These are phyloP conservation scores for Aspergillus niger DNA, from an alignment of 2,329 filamentous ascomycete species.

Conservation along the genomic window DNA sequence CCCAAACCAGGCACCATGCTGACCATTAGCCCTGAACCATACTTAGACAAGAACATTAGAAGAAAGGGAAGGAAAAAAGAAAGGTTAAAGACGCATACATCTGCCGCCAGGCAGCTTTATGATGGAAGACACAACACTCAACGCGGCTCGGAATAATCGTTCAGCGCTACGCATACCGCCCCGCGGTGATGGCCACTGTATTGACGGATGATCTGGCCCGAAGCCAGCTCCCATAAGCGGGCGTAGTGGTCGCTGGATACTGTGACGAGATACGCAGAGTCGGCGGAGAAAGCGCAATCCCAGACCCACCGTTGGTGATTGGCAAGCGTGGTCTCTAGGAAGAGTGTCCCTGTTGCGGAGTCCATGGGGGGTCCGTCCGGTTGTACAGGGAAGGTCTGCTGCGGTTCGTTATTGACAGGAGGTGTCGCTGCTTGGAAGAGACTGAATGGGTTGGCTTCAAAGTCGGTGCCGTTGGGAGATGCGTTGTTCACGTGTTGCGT, in stretches of 20 bases:
- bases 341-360: constrained; percentile 59
- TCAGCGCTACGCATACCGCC: constrained; percentile 87
- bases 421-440: constrained; percentile 30
- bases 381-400: constrained; percentile 37
- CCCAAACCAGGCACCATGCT: constrained; percentile 28
- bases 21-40: constrained; percentile 21
- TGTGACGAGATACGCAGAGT: constrained; percentile 89
- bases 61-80: not conserved
- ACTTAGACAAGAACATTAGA: not conserved
- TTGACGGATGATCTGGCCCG: constrained; percentile 87
- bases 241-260: constrained; percentile 94
- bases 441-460: constrained; percentile 27
- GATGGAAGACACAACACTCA: constrained; percentile 18
- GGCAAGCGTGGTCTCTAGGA: constrained; percentile 81
- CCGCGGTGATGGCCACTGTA: constrained; percentile 94
- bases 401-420: constrained; percentile 29
- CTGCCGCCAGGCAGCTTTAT: not conserved
- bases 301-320: constrained; percentile 96
- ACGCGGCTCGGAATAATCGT: constrained; percentile 67
- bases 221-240: constrained; percentile 82
- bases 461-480: constrained; percentile 25
- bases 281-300: constrained; percentile 94
- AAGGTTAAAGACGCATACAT: not conserved
- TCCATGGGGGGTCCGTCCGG: constrained; percentile 46
- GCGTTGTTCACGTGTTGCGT: constrained; percentile 24